Evolutionary conservation across 1,284 basidiomycete genomes (phyloP).

Genomic region (Grifola frondosa): DNA sequence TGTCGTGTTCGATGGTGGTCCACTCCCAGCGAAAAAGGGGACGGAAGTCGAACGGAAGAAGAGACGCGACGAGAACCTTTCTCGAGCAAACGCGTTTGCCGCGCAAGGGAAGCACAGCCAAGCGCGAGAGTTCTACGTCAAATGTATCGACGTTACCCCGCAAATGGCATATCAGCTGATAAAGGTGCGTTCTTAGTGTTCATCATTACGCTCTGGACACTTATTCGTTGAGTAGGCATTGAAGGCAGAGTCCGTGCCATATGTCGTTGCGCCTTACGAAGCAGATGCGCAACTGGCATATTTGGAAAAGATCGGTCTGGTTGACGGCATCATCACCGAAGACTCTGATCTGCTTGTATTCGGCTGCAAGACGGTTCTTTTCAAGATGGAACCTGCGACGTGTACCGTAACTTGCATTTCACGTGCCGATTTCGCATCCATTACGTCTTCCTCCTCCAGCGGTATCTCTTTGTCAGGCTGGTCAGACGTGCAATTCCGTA

Average conservation of each 20-base stretch:
- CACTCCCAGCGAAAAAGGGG: slow-evolving; percentile 89
- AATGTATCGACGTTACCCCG: slow-evolving; percentile 94
- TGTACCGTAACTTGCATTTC: slow-evolving; percentile 80
- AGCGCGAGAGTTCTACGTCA: slow-evolving; percentile 87
- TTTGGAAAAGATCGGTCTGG: slow-evolving; percentile 80
- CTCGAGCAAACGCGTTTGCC: slow-evolving; percentile 70
- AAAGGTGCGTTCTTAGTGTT: slow-evolving; percentile 81
- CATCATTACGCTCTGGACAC: slow-evolving; percentile 2
- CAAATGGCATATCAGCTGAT: slow-evolving; percentile 98
- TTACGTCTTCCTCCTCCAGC: slow-evolving; percentile 49
- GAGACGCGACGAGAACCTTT: slow-evolving; percentile 64
- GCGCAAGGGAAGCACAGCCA: slow-evolving; percentile 77
- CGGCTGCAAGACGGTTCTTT: slow-evolving; percentile 84
- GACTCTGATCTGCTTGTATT: slow-evolving; percentile 98
- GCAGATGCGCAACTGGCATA: slow-evolving; percentile 97
- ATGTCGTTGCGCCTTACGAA: slow-evolving; percentile 97
- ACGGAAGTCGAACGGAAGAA: slow-evolving; percentile 85
- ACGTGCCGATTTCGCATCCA: slow-evolving; percentile 73
- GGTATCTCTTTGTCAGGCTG: slow-evolving; percentile 85
- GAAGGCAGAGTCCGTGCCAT: slow-evolving; percentile 74
- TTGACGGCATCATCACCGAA: slow-evolving; percentile 95
- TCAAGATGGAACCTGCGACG: slow-evolving; percentile 80
- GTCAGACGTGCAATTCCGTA: slow-evolving; percentile 87
- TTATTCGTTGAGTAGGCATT: slow-evolving; percentile 59
- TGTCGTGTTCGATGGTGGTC: slow-evolving; percentile 96